Percentiles rank a stretch among this genome's conserved stretches.
Conservation (phyloP, 176 grass and related monocot genomes). For the Oryza meridionalis region DNA sequence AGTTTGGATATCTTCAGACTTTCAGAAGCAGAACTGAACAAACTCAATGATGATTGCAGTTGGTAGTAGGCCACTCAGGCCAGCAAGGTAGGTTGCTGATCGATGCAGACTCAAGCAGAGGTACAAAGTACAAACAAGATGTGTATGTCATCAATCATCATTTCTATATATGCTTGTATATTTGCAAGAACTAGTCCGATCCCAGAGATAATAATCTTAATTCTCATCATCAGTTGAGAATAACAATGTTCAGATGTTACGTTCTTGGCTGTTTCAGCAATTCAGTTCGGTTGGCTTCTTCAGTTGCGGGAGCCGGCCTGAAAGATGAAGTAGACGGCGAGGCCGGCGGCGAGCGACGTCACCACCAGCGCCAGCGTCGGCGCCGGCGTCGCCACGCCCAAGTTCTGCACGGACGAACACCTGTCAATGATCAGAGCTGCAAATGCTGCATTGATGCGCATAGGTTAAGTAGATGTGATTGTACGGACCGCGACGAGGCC, state of each 20-base stretch:
- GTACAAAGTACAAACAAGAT: too few relatives aligned
- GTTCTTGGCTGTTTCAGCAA: neutral
- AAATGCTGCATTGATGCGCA: neutral
- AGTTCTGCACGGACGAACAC: conserved; percentile 54
- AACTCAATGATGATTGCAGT: neutral
- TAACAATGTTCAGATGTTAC: neutral
- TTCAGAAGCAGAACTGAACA: neutral
- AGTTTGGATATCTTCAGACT: neutral
- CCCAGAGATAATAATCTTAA: too few relatives aligned
- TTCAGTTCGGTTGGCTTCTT: neutral
- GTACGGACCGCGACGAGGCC: conserved; percentile 68
- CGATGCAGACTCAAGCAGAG: neutral
- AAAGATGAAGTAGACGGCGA: conserved; percentile 75
- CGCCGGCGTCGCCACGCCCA: conserved; percentile 63
- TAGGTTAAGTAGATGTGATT: neutral
- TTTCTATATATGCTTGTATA: too few relatives aligned
- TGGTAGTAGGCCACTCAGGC: neutral
- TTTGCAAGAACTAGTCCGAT: neutral
- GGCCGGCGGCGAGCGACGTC: conserved; percentile 74
- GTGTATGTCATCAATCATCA: neutral
- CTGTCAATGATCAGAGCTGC: neutral
- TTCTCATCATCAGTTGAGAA: too few relatives aligned
- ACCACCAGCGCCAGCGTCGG: conserved; percentile 62
- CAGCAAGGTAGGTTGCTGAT: neutral
- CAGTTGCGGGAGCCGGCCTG: conserved; percentile 63